Percentiles rank a stretch among this genome's conserved stretches.
Conservation (phyloP, 441 rosid species). For the Erodium texanum region DNA sequence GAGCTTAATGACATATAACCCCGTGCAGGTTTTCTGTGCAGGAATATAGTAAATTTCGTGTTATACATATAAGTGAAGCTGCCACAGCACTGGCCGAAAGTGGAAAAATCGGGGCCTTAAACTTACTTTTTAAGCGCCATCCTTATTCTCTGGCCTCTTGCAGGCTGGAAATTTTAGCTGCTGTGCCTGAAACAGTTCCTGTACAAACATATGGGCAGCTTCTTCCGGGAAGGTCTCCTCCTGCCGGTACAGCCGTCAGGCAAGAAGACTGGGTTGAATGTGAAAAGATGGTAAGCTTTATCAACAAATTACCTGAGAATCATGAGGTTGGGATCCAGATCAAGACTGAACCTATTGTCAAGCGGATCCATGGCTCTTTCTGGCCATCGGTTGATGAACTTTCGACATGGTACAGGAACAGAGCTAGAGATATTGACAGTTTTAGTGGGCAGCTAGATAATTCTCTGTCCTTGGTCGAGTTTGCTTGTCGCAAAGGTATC, state of each 20-base stretch:
- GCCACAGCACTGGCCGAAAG: conserved; percentile 78
- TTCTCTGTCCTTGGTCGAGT: conserved; percentile 65
- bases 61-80: conserved; percentile 52
- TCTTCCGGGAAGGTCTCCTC: conserved; percentile 84
- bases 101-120: conserved; percentile 91
- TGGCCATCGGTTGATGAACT: conserved; percentile 80
- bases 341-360: conserved; percentile 75
- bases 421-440: conserved; percentile 83
- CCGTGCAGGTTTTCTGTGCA: conserved; percentile 77
- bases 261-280: conserved; percentile 99
- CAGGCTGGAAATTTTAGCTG: conserved; percentile 59
- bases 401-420: conserved; percentile 66
- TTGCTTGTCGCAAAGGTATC: conserved; percentile 73
- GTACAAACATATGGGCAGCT: conserved; percentile 82
- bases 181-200: conserved; percentile 89
- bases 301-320: conserved; percentile 47
- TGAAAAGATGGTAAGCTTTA: conserved; percentile 57
- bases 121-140: conserved; percentile 92
- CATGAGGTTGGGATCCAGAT: conserved; percentile 38
- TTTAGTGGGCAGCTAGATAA: conserved; percentile 89
- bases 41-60: conserved; percentile 79
- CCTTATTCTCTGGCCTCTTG: conserved; percentile 70
- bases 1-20: conserved; percentile 38
- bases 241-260: conserved; percentile 58
- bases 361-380: conserved; percentile 40